Evolutionary conservation across 179 eudicot species (phyloP).

Genomic region (Pouteria campechiana): DNA sequence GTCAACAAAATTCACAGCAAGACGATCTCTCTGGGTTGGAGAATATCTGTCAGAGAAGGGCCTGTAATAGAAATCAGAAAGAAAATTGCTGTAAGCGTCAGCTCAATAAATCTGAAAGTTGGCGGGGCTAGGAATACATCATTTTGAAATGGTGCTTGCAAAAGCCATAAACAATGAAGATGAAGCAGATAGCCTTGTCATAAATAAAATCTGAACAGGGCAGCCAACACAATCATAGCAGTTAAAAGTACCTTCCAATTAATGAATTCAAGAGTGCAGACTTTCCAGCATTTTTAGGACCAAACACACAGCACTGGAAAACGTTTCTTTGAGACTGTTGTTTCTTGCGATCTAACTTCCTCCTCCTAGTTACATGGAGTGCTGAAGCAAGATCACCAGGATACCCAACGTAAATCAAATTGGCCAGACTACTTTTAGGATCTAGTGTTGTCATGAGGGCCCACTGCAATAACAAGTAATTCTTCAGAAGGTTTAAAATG

Average conservation of each 20-base stretch:
- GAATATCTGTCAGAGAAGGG: constrained; percentile 50
- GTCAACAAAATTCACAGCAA: constrained; percentile 66
- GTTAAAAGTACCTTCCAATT: constrained; percentile 63
- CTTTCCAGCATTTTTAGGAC: constrained; percentile 82
- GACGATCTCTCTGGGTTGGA: constrained; percentile 43
- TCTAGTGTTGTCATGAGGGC: constrained; percentile 87
- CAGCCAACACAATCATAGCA: too few relatives aligned
- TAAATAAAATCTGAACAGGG: not conserved
- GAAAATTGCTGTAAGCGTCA: not conserved
- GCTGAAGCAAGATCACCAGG: constrained; percentile 81
- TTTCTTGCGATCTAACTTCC: constrained; percentile 80
- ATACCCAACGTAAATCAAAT: constrained; percentile 73
- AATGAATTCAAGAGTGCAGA: constrained; percentile 67
- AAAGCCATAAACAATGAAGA: too few relatives aligned
- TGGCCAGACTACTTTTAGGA: constrained; percentile 76
- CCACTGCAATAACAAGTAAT: too few relatives aligned
- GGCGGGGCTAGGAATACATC: too few relatives aligned
- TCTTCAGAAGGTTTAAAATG: too few relatives aligned
- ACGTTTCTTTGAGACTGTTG: constrained; percentile 76
- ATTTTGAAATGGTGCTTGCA: too few relatives aligned
- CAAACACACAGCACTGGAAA: constrained; percentile 91
- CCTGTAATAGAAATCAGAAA: constrained; percentile 28
- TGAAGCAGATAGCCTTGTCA: too few relatives aligned
- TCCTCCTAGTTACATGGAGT: constrained; percentile 61
- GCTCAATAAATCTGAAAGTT: not conserved